Evolutionary conservation across 805 yeast genomes (phyloP).

Genomic region (Teunomyces kruisii): DNA sequence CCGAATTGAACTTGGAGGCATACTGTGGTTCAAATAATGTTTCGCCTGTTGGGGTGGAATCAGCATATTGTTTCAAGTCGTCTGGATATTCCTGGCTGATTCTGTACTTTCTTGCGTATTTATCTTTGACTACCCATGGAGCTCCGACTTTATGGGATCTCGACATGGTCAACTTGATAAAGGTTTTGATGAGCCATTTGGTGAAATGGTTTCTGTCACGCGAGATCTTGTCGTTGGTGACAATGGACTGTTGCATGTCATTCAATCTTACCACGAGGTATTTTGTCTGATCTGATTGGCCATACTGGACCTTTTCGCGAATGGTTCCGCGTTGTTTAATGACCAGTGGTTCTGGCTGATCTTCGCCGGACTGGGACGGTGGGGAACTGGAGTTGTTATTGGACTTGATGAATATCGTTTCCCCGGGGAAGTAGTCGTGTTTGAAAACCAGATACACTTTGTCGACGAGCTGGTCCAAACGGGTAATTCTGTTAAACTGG

Average conservation of each 20-base stretch:
- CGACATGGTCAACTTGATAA: slow-evolving; percentile 73
- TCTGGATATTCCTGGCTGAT: slow-evolving; percentile 62
- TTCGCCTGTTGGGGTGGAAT: slow-evolving; percentile 33
- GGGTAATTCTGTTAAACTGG: slow-evolving; percentile 76
- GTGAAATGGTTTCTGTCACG: slow-evolving; percentile 88
- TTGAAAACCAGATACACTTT: slow-evolving; percentile 76
- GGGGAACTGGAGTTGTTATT: background rate
- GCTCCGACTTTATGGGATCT: slow-evolving; percentile 86
- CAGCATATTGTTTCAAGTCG: slow-evolving; percentile 44
- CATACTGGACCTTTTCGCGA: slow-evolving; percentile 82
- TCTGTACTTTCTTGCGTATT: slow-evolving; percentile 68
- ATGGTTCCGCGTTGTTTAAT: slow-evolving; percentile 57
- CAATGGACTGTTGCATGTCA: slow-evolving; percentile 59
- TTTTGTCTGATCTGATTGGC: slow-evolving; percentile 47
- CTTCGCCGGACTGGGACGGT: background rate
- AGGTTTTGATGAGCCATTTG: slow-evolving; percentile 85
- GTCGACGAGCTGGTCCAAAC: slow-evolving; percentile 87
- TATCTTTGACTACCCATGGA: slow-evolving; percentile 90
- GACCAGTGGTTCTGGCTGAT: background rate
- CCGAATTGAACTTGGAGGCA: background rate
- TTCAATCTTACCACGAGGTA: slow-evolving; percentile 66
- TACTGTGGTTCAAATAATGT: slow-evolving; percentile 18
- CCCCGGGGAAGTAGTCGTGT: slow-evolving; percentile 89
- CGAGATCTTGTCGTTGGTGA: slow-evolving; percentile 69
- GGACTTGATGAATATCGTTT: slow-evolving; percentile 62